A percentile compares a stretch with the other conserved stretches of the same genome.
These are phyloP conservation scores for Nemania serpens DNA, from an alignment of 2,329 filamentous ascomycete genomes.

Conservation along the genomic window DNA sequence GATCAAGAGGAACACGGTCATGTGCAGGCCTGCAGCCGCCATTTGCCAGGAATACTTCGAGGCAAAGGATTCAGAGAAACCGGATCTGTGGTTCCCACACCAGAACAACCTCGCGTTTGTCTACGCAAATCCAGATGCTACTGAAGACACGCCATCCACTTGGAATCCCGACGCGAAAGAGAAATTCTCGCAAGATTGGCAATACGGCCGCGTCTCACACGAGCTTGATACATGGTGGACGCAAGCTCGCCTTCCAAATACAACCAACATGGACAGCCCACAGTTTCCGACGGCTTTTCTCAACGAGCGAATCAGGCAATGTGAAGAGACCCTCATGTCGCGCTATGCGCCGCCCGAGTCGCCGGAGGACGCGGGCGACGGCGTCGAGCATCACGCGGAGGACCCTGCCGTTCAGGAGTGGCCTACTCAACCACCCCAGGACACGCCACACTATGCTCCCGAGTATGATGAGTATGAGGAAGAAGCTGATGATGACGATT, in stretches of 20 bases:
- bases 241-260: slow-evolving; percentile 63
- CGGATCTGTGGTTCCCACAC: slow-evolving; percentile 53
- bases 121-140: slow-evolving; percentile 53
- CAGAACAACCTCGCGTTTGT: slow-evolving; percentile 60
- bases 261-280: slow-evolving; percentile 60
- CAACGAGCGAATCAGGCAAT: slow-evolving; percentile 60
- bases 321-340: slow-evolving; percentile 63
- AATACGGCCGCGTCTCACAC: slow-evolving; percentile 64
- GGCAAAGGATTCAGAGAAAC: slow-evolving; percentile 53
- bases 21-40: slow-evolving; percentile 60
- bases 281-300: slow-evolving; percentile 67
- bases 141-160: slow-evolving; percentile 51
- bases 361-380: slow-evolving; percentile 42
- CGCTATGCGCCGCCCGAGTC: slow-evolving; percentile 53
- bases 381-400: slow-evolving; percentile 45
- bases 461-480: slow-evolving; percentile 60
- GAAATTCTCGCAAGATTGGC: slow-evolving; percentile 63
- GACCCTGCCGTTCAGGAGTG: slow-evolving; percentile 39
- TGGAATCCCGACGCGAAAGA: slow-evolving; percentile 59
- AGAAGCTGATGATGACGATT: slow-evolving; percentile 67
- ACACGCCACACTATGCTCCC: slow-evolving; percentile 46
- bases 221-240: slow-evolving; percentile 71
- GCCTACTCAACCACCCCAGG: slow-evolving; percentile 47
- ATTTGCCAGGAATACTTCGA: slow-evolving; percentile 61
- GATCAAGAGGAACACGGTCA: slow-evolving; percentile 63